phyloP scores from a whole-genome alignment of 768 basidiomycete genomes.

The Leccinum boreale region DNA sequence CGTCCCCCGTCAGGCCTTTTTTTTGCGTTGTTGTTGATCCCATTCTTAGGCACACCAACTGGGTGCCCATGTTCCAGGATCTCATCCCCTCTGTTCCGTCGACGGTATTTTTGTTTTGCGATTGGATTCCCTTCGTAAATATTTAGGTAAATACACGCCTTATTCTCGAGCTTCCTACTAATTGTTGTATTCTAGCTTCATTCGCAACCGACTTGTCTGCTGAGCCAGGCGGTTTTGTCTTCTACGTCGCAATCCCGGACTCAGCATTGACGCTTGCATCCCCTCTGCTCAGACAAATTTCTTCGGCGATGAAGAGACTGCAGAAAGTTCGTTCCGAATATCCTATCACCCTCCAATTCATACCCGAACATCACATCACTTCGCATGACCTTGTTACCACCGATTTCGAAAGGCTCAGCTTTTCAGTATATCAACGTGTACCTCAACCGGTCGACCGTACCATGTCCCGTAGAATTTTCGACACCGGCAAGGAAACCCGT shows the following conservation, averaged over 20 bases:
- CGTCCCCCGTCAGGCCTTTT: conserved; percentile 19
- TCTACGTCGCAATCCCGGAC: conserved; percentile 68
- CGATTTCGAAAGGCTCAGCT: conserved; percentile 49
- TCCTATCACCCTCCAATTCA: conserved; percentile 66
- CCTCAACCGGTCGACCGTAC: conserved; percentile 56
- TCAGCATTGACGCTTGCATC: conserved; percentile 62
- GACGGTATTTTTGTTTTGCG: conserved; percentile 62
- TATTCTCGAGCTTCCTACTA: not conserved
- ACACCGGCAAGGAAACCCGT: conserved; percentile 38
- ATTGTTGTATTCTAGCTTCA: conserved; percentile 36
- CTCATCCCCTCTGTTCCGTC: conserved; percentile 40
- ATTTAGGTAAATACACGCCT: conserved; percentile 41
- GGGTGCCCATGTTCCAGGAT: conserved; percentile 55
- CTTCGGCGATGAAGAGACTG: conserved; percentile 59
- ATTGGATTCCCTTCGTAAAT: conserved; percentile 71
- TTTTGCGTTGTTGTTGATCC: conserved; percentile 11
- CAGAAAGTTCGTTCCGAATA: conserved; percentile 42
- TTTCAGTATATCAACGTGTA: conserved; percentile 71
- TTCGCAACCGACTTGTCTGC: conserved; percentile 45
- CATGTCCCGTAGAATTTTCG: conserved; percentile 52
- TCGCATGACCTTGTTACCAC: conserved; percentile 23
- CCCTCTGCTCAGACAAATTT: conserved; percentile 63
- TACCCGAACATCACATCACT: conserved; percentile 63
- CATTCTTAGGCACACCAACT: conserved; percentile 53
- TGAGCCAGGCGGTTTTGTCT: conserved; percentile 44